Percentiles rank a stretch among this genome's conserved stretches.
phyloP scores from a whole-genome alignment of 805 yeast genomes.

The Candida fluviatilis region DNA sequence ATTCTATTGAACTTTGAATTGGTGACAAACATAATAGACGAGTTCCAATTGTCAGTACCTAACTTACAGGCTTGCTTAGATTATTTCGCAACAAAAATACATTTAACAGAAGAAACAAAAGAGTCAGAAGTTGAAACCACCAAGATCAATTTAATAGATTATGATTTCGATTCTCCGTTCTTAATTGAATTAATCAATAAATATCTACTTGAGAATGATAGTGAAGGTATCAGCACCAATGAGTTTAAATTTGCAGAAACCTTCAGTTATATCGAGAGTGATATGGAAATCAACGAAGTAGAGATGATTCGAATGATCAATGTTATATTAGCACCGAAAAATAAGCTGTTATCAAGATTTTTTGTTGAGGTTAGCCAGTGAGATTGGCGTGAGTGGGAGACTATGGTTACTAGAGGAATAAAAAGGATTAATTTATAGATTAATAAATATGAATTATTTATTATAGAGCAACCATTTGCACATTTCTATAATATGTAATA shows the following conservation, averaged over 20 bases:
- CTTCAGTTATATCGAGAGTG: not conserved
- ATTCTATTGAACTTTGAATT: slow-evolving; percentile 23
- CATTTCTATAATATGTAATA: too few relatives aligned
- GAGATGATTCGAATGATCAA: slow-evolving; percentile 6
- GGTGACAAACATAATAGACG: slow-evolving; percentile 4
- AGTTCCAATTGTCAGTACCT: slow-evolving; percentile 7
- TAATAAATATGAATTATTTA: too few relatives aligned
- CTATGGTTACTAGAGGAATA: too few relatives aligned
- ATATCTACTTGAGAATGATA: slow-evolving; percentile 80
- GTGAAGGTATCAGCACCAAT: slow-evolving; percentile 73
- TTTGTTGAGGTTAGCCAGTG: too few relatives aligned
- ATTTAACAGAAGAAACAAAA: slow-evolving; percentile 13
- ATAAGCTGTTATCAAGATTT: not conserved
- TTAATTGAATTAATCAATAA: slow-evolving; percentile 19
- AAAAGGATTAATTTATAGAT: too few relatives aligned
- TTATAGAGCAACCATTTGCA: too few relatives aligned
- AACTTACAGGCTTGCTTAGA: slow-evolving; percentile 14
- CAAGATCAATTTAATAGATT: slow-evolving; percentile 19
- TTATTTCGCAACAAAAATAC: slow-evolving; percentile 15
- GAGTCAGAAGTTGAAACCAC: slow-evolving; percentile 2
- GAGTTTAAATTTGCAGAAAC: not conserved
- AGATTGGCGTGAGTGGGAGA: too few relatives aligned
- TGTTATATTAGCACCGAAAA: slow-evolving; percentile 1
- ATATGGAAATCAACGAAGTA: slow-evolving; percentile 4
- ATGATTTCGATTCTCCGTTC: slow-evolving; percentile 26